These are phyloP conservation scores for Lecanosticta acicola DNA, from an alignment of 2,329 filamentous ascomycete genomes.

Conservation along the genomic window DNA sequence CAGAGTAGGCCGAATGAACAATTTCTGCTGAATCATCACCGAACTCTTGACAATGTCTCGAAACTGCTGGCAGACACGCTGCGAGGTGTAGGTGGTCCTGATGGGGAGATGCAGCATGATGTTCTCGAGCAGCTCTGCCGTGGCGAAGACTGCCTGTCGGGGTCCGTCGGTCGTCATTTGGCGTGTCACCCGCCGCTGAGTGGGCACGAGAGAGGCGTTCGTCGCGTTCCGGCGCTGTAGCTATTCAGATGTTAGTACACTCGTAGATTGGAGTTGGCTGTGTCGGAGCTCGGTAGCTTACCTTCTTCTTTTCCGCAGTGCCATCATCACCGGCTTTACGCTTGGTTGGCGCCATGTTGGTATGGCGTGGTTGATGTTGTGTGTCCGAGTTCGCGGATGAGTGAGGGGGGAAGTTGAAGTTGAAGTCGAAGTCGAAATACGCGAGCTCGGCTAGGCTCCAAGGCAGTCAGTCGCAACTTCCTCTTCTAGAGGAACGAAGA, in stretches of 20 bases:
- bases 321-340: background rate
- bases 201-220: background rate
- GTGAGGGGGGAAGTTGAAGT: no score
- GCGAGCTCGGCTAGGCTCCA: no score
- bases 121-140: slow-evolving; percentile 3
- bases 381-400: background rate
- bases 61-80: background rate
- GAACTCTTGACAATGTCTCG: background rate
- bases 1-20: background rate
- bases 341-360: background rate
- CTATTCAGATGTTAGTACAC: background rate
- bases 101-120: background rate
- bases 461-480: background rate
- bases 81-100: background rate
- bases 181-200: background rate
- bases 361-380: background rate
- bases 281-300: no score
- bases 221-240: background rate
- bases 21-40: background rate
- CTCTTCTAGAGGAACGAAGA: background rate
- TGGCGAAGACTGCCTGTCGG: slow-evolving; percentile 1
- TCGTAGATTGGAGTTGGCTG: no score
- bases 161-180: background rate
- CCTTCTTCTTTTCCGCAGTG: background rate
- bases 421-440: background rate